Evolutionary conservation across 2,329 filamentous ascomycete genomes (phyloP).

Genomic region (Remersonia thermophila): DNA sequence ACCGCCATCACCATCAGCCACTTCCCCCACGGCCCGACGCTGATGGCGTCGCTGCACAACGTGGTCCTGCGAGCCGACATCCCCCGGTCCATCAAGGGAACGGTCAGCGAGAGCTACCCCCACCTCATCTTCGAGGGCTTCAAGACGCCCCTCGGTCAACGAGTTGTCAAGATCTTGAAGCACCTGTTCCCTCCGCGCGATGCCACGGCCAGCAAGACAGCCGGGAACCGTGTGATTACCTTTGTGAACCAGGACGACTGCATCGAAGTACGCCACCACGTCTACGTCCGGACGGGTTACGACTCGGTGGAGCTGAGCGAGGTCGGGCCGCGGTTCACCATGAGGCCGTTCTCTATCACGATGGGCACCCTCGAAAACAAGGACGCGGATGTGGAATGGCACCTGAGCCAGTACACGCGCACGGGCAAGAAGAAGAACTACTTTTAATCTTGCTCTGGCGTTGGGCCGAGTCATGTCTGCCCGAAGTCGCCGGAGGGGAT

Average conservation of each 20-base stretch:
- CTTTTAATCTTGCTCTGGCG: conserved; percentile 39
- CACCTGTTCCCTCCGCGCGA: conserved; percentile 90
- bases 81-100: conserved; percentile 67
- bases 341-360: conserved; percentile 87
- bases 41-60: conserved; percentile 77
- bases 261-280: conserved; percentile 79
- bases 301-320: conserved; percentile 81
- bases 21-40: conserved; percentile 75
- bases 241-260: conserved; percentile 91
- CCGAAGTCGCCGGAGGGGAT: too few relatives aligned
- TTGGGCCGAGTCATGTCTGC: too few relatives aligned
- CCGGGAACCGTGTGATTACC: conserved; percentile 80
- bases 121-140: conserved; percentile 96
- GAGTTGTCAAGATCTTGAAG: conserved; percentile 82
- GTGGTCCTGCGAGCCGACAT: conserved; percentile 89
- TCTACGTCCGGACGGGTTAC: conserved; percentile 88
- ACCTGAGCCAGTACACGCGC: conserved; percentile 86
- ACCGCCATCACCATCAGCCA: conserved; percentile 82
- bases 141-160: conserved; percentile 62
- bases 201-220: conserved; percentile 57
- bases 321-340: conserved; percentile 92
- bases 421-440: conserved; percentile 95
- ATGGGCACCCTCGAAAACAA: conserved; percentile 87
- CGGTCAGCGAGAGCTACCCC: conserved; percentile 68
- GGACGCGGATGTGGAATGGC: conserved; percentile 93